Base-by-base conservation (phyloP, 345 rosid species). In the Eucalyptus victrix region DNA sequence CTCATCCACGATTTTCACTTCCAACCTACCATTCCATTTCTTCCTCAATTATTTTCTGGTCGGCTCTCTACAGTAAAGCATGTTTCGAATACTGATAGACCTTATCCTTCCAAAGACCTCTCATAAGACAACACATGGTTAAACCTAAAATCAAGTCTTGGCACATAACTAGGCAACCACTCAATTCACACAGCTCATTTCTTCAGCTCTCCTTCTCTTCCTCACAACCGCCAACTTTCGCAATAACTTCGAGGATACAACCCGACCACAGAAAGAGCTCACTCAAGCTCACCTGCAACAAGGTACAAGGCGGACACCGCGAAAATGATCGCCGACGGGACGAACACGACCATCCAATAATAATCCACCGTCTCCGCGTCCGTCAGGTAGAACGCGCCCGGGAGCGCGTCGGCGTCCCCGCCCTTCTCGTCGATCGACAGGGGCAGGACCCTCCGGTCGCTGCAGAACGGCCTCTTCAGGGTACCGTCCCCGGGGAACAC, bases 361-460 rank as follows among this genome's bases (percentile, higher is more conserved):
- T 95, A 97, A 93, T 97, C 97, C 8, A 94, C 98, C 88, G 95
- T 97, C 93, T 96, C 98, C 81, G 96, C 96, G 92, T 97, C 98
- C 56, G 99, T 97, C 94, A 97, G 91, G 92, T 94, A 95, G 93
- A 96, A 97, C 26, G 94, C 97, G 60, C 99, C 97, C 0, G 94
- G 92, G 54, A 94, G 91, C 88, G 90, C 92, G 95, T 94, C 98
- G 19, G 97, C 94, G 49, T 94, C 96, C 87, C 90, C 90, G 28
- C 95, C 92, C 89, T 93, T 95, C 2, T 80, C 91, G 65, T 91
- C 91, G 28, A 97, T 72, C 51, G 94, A 94, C 88, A 95, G 92
- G 45, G 95, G 92, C 91, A 93, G 94, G 5, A 95, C 91, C 94
- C 96, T 94, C 76, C 89, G 37, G 44, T 94, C 95, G 69, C 96